Evolutionary conservation across 495 filamentous ascomycete genomes (phyloP), one percentile per base, ranked within the genome.

Genomic region (Aspergillus egyptiacus): DNA sequence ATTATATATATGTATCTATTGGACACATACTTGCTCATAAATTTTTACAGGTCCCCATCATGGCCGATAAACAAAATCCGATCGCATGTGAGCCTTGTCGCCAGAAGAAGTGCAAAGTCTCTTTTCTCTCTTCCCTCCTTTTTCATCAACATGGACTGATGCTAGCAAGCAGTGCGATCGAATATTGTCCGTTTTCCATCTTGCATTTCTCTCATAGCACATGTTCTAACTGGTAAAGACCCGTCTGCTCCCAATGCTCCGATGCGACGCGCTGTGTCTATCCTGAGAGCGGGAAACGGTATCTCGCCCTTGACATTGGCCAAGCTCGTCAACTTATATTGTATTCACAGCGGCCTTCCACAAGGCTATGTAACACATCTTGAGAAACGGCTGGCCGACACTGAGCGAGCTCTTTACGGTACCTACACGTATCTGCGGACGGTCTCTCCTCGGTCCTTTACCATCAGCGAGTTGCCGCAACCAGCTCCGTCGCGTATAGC

Each of bases 21-120:
- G 10, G 2, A 43, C n/a, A n/a, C n/a, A n/a, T n/a, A n/a, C n/a
- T n/a, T n/a, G n/a, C n/a, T n/a, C n/a, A n/a, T n/a, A n/a, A n/a
- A n/a, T n/a, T n/a, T n/a, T n/a, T n/a, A n/a, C n/a, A n/a, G n/a
- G n/a, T n/a, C n/a, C n/a, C n/a, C n/a, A n/a, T n/a, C n/a, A 53
- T 47, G 43, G 18, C 50, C 14, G 43, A 53, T 22, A 53, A 51
- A 15, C 42, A 41, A 17, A 59, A 55, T 33, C 59, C 59, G 17
- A 61, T 61, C n/a, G 53, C 59, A 19, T 61, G 59, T 33, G 59
- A 61, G 27, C 55, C 55, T 15, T 61, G 59, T 41, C 49, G 59
- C n/a, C 59, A 61, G 33, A 61, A 58, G 28, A 61, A 61, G 39
- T 61, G 59, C 59, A 61, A 61, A 32, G 59, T 61, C 27, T 23